Evolutionary conservation across 164 flowering plant genomes (phyloP).

Genomic region (Taxillus chinensis): DNA sequence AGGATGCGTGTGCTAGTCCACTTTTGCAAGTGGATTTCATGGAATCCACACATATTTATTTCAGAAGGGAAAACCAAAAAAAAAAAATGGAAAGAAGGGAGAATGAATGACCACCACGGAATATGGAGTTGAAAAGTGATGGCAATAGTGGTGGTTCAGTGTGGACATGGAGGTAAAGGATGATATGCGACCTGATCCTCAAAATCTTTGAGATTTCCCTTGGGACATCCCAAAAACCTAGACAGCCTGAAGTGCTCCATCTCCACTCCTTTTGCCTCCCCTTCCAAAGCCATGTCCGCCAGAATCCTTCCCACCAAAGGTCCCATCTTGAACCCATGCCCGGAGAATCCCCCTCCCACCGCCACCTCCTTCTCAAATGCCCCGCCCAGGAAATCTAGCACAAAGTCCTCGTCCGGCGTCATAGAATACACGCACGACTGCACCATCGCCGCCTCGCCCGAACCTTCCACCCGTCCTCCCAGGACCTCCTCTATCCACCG

Average conservation of each 20-base stretch:
- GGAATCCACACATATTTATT: too few relatives aligned
- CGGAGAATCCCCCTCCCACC: conserved; percentile 86
- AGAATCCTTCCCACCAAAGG: conserved; percentile 67
- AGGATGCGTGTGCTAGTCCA: too few relatives aligned
- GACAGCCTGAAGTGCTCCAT: conserved; percentile 40
- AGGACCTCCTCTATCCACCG: conserved; percentile 47
- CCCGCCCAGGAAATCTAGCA: conserved; percentile 82
- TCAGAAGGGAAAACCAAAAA: too few relatives aligned
- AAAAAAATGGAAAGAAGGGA: too few relatives aligned
- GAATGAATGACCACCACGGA: too few relatives aligned
- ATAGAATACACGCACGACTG: conserved; percentile 85
- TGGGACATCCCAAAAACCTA: conserved; percentile 55
- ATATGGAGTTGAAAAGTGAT: too few relatives aligned
- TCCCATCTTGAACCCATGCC: conserved; percentile 98
- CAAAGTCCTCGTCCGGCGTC: conserved; percentile 87
- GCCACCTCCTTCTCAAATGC: conserved; percentile 77
- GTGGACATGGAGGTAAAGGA: too few relatives aligned
- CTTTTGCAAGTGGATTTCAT: too few relatives aligned
- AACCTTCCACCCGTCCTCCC: conserved; percentile 32
- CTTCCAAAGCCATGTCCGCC: conserved; percentile 49
- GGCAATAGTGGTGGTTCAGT: too few relatives aligned
- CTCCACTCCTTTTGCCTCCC: conserved; percentile 53
- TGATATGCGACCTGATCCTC: conserved; percentile 35
- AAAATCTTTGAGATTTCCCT: conserved; percentile 66
- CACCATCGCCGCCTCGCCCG: conserved; percentile 27